These are phyloP conservation scores for Penicillium polonicum DNA, from an alignment of 2,329 filamentous ascomycete genomes.

Conservation along the genomic window DNA sequence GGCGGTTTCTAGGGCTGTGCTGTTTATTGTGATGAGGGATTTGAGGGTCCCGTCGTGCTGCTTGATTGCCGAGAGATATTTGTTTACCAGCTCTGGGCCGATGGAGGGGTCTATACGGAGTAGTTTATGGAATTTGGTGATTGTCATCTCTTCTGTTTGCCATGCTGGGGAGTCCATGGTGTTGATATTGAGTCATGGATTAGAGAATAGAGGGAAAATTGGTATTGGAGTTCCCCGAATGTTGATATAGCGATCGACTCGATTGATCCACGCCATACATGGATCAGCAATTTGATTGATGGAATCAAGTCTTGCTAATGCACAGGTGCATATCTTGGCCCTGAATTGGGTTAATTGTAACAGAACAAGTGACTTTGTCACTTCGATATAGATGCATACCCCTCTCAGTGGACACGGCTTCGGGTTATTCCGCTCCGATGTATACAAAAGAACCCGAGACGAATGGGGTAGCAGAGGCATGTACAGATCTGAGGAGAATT, in stretches of 20 bases:
- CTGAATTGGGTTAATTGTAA: not conserved
- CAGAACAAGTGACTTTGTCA: not conserved
- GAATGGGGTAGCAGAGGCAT: not conserved
- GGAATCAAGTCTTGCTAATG: not conserved
- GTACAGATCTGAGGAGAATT: not conserved
- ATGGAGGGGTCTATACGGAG: conserved; percentile 54
- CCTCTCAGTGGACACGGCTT: not conserved
- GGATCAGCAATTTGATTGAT: not conserved
- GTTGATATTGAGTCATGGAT: not conserved
- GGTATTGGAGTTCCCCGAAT: not conserved
- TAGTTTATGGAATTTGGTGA: conserved; percentile 56
- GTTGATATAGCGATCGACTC: not conserved
- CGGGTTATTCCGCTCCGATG: conserved; percentile 1
- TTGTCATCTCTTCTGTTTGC: conserved; percentile 54
- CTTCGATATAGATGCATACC: not conserved
- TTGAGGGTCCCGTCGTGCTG: conserved; percentile 58
- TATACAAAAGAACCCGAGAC: not conserved
- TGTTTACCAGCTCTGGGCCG: conserved; percentile 55
- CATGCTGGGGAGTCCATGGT: conserved; percentile 45
- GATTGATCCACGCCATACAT: not conserved
- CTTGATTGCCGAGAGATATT: conserved; percentile 59
- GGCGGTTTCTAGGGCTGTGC: conserved; percentile 52
- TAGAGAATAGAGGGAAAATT: conserved; percentile 1
- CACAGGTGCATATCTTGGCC: not conserved
- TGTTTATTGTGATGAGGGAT: conserved; percentile 54